These are phyloP conservation scores for Monosporascus sp. DNA, from an alignment of 2,329 filamentous ascomycete genomes.

Conservation along the genomic window DNA sequence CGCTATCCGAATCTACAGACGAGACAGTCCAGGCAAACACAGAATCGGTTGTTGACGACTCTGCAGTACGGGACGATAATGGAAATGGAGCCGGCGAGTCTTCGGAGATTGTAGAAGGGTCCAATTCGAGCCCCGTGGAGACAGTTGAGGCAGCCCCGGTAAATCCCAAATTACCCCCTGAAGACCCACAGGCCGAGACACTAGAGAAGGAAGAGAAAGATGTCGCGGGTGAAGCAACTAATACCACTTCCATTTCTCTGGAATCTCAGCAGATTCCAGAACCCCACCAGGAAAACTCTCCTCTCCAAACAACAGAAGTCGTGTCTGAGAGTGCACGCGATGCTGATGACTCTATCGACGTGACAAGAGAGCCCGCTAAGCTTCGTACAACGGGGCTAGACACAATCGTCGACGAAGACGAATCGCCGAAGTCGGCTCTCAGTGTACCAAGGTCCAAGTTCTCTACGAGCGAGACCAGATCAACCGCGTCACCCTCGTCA, in stretches of 20 bases:
- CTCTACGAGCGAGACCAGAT: conserved; percentile 19
- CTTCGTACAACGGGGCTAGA: conserved; percentile 5
- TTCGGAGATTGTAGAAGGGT: conserved; percentile 1
- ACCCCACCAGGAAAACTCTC: conserved; percentile 2
- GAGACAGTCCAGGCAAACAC: conserved; percentile 46
- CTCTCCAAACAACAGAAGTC: conserved; percentile 11
- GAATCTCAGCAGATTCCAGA: conserved; percentile 21
- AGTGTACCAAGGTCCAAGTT: conserved; percentile 23
- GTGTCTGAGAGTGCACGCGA: conserved; percentile 12
- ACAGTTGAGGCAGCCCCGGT: conserved; percentile 2
- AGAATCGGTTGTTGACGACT: conserved; percentile 21
- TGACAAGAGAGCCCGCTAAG: conserved; percentile 1
- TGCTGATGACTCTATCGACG: conserved; percentile 6
- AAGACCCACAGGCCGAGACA: conserved; percentile 12
- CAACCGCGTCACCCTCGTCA: conserved; percentile 16
- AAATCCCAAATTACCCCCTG: conserved; percentile 2
- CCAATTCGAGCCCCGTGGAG: not conserved
- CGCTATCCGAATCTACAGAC: conserved; percentile 58
- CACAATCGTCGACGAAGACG: conserved; percentile 9
- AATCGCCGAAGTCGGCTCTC: conserved; percentile 15
- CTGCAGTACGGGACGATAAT: conserved; percentile 2
- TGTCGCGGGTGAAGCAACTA: conserved; percentile 14
- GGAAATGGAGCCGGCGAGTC: conserved; percentile 2
- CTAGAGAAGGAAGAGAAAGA: conserved; percentile 5
- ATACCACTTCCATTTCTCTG: conserved; percentile 5